Conservation (phyloP, 495 filamentous ascomycete species). For the Baudoinia panamericana region DNA sequence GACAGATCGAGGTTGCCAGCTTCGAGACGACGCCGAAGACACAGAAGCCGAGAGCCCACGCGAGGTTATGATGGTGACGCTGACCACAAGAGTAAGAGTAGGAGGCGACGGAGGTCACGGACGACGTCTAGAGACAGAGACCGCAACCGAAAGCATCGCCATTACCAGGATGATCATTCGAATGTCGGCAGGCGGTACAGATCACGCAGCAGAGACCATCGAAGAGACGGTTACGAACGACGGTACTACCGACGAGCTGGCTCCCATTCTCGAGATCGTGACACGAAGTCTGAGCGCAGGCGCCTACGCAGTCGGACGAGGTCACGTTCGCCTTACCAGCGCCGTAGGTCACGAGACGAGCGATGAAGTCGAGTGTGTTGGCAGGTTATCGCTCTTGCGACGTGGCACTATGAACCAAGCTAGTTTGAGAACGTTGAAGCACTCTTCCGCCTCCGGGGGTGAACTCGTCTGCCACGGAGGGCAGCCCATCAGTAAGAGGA, state of each 20-base stretch:
- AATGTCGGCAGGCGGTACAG: constrained; percentile 6
- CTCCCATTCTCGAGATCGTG: neutral
- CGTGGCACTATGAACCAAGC: too few relatives aligned
- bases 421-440: too few relatives aligned
- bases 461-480: constrained; percentile 5
- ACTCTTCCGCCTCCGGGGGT: constrained; percentile 15
- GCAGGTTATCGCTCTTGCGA: too few relatives aligned
- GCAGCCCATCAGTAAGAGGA: constrained; percentile 20
- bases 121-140: constrained; percentile 12
- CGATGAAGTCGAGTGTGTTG: too few relatives aligned
- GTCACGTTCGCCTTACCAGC: too few relatives aligned
- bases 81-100: neutral
- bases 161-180: neutral
- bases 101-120: constrained; percentile 3
- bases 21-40: constrained; percentile 8
- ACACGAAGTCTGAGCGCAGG: neutral
- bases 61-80: neutral
- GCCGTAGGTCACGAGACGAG: too few relatives aligned
- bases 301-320: constrained; percentile 3
- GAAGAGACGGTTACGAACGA: neutral
- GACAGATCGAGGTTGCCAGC: constrained; percentile 16
- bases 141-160: neutral
- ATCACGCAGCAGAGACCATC: neutral
- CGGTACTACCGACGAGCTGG: neutral
- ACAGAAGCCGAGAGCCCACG: constrained; percentile 1